A percentile compares a stretch with the other conserved stretches of the same genome.
These are phyloP conservation scores for Sugiyamaella chiloensis DNA, from an alignment of 805 yeast species.

Conservation along the genomic window DNA sequence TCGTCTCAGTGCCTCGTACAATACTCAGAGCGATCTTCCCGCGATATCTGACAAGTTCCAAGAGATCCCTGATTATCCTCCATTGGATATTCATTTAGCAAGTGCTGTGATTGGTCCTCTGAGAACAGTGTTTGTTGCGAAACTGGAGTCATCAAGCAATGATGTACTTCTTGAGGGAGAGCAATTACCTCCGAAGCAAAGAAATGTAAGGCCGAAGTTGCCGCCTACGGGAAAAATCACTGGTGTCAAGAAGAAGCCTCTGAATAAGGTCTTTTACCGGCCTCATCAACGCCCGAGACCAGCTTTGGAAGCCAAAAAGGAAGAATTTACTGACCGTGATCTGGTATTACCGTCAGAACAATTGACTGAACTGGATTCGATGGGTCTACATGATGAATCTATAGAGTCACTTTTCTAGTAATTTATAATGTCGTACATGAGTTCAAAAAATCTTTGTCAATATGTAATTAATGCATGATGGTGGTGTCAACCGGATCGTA, in stretches of 20 bases:
- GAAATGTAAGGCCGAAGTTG: conserved; percentile 70
- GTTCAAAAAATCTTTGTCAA: too few relatives aligned
- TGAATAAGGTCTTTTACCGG: conserved; percentile 25
- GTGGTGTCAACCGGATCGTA: too few relatives aligned
- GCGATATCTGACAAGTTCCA: conserved; percentile 28
- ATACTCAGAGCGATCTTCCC: conserved; percentile 54
- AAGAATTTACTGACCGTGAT: not conserved
- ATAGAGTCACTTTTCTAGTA: conserved; percentile 16
- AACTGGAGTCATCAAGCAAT: conserved; percentile 28
- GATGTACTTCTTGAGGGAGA: conserved; percentile 66
- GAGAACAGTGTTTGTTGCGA: conserved; percentile 47
- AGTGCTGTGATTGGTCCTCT: conserved; percentile 55
- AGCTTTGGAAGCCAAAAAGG: not conserved
- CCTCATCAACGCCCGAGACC: conserved; percentile 2
- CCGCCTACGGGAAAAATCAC: conserved; percentile 90
- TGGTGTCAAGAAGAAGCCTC: conserved; percentile 52
- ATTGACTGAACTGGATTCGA: not conserved
- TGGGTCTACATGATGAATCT: conserved; percentile 15
- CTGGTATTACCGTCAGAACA: not conserved
- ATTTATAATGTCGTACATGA: not conserved
- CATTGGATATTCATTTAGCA: conserved; percentile 51
- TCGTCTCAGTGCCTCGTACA: conserved; percentile 49
- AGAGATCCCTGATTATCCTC: conserved; percentile 49
- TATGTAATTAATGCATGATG: too few relatives aligned
- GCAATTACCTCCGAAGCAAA: conserved; percentile 73